Conservation (phyloP, 2,329 filamentous ascomycete species). For the Simplicillium sp. region DNA sequence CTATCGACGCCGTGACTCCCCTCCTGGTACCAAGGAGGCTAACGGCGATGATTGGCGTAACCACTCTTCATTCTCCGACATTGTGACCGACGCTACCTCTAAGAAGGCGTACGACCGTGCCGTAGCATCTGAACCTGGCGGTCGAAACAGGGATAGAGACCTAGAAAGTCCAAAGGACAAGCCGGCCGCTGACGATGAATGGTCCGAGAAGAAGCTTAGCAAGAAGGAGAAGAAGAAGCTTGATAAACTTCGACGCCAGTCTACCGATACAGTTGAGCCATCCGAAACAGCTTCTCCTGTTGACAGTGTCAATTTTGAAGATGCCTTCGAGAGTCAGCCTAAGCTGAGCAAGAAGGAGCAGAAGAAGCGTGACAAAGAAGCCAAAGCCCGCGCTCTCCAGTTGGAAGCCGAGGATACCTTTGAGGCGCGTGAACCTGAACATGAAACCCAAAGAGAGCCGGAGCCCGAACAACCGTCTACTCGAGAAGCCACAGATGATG, state of each 20-base stretch:
- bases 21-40: slow-evolving; percentile 47
- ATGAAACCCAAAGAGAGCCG: slow-evolving; percentile 11
- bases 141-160: slow-evolving; percentile 35
- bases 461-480: slow-evolving; percentile 6
- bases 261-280: slow-evolving; percentile 14
- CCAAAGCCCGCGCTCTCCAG: slow-evolving; percentile 16
- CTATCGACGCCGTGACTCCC: slow-evolving; percentile 55
- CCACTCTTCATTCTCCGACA: slow-evolving; percentile 36
- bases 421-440: slow-evolving; percentile 14
- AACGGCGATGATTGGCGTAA: slow-evolving; percentile 32
- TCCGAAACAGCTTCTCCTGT: slow-evolving; percentile 5
- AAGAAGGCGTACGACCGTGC: slow-evolving; percentile 19
- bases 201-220: slow-evolving; percentile 23
- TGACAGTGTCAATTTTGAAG: slow-evolving; percentile 11
- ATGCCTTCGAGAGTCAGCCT: slow-evolving; percentile 12
- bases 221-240: slow-evolving; percentile 41
- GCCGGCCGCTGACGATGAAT: slow-evolving; percentile 13
- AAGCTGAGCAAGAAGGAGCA: slow-evolving; percentile 24
- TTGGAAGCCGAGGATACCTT: neutral
- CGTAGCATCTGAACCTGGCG: slow-evolving; percentile 25
- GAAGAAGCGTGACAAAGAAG: slow-evolving; percentile 32
- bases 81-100: slow-evolving; percentile 29
- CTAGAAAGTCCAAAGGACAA: slow-evolving; percentile 1
- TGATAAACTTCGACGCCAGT: slow-evolving; percentile 29
- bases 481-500: slow-evolving; percentile 10